Percentiles rank a stretch among this genome's conserved stretches.
phyloP scores from a whole-genome alignment of 768 basidiomycete species.

The Tubosaeta sp. region DNA sequence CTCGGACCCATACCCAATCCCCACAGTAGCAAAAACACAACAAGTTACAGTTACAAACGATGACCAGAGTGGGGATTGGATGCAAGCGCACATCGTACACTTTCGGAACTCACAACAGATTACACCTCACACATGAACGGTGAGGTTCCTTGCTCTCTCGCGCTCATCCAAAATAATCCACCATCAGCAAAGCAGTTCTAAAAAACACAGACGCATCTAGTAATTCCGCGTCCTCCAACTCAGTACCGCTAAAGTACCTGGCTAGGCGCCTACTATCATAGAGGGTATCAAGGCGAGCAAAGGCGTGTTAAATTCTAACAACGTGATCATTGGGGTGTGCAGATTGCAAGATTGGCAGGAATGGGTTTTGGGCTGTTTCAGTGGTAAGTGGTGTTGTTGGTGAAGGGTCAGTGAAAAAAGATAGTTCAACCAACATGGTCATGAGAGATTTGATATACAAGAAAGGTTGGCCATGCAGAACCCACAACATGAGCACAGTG shows the following conservation, averaged over 20 bases:
- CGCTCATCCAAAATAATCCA: slow-evolving; percentile 36
- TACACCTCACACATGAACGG: slow-evolving; percentile 23
- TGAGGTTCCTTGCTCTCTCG: slow-evolving; percentile 31
- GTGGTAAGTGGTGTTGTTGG: slow-evolving; percentile 3
- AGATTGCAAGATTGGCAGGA: slow-evolving; percentile 38
- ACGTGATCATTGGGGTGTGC: slow-evolving; percentile 34
- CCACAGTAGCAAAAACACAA: neutral
- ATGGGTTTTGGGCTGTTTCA: slow-evolving; percentile 26
- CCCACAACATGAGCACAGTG: slow-evolving; percentile 26
- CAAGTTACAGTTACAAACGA: too few species aligned
- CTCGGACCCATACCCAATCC: too few species aligned
- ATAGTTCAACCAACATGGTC: slow-evolving; percentile 20
- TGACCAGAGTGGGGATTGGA: neutral
- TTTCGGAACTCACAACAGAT: neutral
- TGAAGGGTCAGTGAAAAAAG: neutral
- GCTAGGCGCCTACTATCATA: slow-evolving; percentile 26
- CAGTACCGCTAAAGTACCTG: slow-evolving; percentile 28
- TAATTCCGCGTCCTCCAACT: slow-evolving; percentile 28
- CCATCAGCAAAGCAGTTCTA: slow-evolving; percentile 27
- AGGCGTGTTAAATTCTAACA: slow-evolving; percentile 30
- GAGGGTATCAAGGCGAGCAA: slow-evolving; percentile 31
- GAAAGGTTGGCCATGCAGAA: slow-evolving; percentile 26
- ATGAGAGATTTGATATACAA: slow-evolving; percentile 32
- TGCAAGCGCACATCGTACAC: neutral
- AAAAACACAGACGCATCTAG: slow-evolving; percentile 37